Base-by-base conservation (phyloP, 2,329 filamentous ascomycete genomes). In the Didymella keratinophila region DNA sequence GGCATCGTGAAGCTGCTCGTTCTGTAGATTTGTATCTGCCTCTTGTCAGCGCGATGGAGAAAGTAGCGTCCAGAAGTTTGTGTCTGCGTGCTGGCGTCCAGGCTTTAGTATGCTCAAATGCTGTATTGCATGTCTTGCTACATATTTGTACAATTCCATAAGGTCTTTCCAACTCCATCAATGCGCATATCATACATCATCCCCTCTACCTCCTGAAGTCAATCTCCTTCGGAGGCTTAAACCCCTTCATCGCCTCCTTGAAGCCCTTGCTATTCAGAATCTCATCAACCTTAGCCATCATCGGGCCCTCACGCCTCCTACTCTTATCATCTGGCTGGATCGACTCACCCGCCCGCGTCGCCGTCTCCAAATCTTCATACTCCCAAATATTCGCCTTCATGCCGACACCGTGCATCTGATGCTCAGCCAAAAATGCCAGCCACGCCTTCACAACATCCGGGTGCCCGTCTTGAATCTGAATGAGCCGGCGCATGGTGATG, bases 341-440 rank as follows among this genome's bases (percentile, higher is more conserved):
- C 32, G 71, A 62, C 55, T 68, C 61, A 8, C 71, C 73, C 9
- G 71, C 71, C 47, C 67, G 63, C 42, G 67, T 71, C 14, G 72
- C 73, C 6, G 54, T 57, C 51, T 75, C 89, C 58, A 93, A 75
- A 56, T 85, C 84, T 71, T 90, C 87, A 78, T 92, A 93, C 74
- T 97, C 92, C 88, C 91, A 99, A 48, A 98, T 86, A 76, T 99
- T 97, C 52, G 95, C 95, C 84, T 99, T 99, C 93, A 99, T 96
- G 70, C 95, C 95, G 39, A 98, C 89, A n/a, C 95, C 95, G 67
- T 96, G 91, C 76, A 95, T 96, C 41, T 93, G 91, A 74, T 97
- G 90, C 79, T 96, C 96, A 72, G 91, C 87, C 73, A 99, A 77
- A 74, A 96, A 98, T 0, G 92, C 93, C 58, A 99, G 81, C 95